Evolutionary conservation across 2,329 filamentous ascomycete genomes (phyloP).

Genomic region (Arthrobotrys conoides): DNA sequence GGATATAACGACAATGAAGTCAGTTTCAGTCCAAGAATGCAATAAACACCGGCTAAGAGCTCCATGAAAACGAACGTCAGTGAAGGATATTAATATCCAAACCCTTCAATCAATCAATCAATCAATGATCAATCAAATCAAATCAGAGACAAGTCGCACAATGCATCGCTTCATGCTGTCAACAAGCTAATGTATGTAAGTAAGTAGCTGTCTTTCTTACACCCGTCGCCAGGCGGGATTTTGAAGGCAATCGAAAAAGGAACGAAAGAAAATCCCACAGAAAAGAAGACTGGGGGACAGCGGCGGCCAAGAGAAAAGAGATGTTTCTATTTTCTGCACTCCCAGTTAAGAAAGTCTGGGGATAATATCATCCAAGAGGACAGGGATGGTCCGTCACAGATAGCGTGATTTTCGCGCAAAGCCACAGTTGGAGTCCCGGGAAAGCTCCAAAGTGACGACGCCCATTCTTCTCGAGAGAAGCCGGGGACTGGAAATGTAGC

Average conservation of each 20-base stretch:
- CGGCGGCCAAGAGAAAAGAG: constrained; percentile 23
- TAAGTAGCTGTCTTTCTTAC: background rate
- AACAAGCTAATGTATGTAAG: too few species aligned
- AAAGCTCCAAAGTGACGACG: background rate
- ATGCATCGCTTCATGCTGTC: constrained; percentile 19
- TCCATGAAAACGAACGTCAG: constrained; percentile 22
- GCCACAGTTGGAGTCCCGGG: constrained; percentile 24
- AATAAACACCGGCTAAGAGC: background rate
- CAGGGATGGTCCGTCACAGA: constrained; percentile 35
- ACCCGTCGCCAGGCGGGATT: constrained; percentile 22
- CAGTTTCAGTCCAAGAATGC: too few species aligned
- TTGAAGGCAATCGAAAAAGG: constrained; percentile 14
- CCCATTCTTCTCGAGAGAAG: background rate
- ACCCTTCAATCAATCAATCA: constrained; percentile 9
- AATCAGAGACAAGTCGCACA: constrained; percentile 15
- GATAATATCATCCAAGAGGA: constrained; percentile 7
- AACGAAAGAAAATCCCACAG: too few species aligned
- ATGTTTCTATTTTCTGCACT: constrained; percentile 52
- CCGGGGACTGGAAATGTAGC: background rate
- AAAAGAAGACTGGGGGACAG: too few species aligned
- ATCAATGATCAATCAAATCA: background rate
- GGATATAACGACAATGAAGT: background rate
- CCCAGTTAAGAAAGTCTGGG: constrained; percentile 24
- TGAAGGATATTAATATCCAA: constrained; percentile 18
- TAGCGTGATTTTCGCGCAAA: constrained; percentile 53